Base-by-base conservation (phyloP, 495 filamentous ascomycete species). In the Podospora sp. region DNA sequence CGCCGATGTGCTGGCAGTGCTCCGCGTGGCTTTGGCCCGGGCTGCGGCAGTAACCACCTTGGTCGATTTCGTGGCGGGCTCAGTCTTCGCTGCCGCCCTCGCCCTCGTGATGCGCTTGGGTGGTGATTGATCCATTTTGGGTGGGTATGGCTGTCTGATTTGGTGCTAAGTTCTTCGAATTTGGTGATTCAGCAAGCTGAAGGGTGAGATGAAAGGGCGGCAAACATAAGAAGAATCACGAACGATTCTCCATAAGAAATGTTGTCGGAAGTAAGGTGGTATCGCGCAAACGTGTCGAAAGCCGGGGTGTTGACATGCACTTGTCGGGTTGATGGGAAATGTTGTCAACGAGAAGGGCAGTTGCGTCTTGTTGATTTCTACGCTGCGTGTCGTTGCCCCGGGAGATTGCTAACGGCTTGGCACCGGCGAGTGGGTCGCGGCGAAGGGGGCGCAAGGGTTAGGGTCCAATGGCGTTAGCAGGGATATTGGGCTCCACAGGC, bases 61-160 rank as follows among this genome's bases (percentile, higher is more conserved):
- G 63, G 78, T 71, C 12, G 72, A 68, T 64, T 76, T 81, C 16
- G 76, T 66, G 62, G 78, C 75, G 46, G 77, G 69, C 52, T 75
- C 77, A 61, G 71, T 73, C 68, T 81, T 83, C 56, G 81, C 82
- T 60, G 86, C 84, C 60, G 83, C 84, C 67, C 86, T 78, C 55
- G 86, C 84, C 66, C 87, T 82, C 62, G 87, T 89, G 65, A 87
- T 81, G 61, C 87, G 84, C 72, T 88, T 87, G 29, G 85, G 86
- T 65, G 80, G 85, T 29, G 80, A 83, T 72, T 81, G 81, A 60
- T 79, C 79, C 78, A 82, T 82, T 59, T 26, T 65, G 58, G 49
- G 46, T 46, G 25, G 58, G 20, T 58, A 29, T 35, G 21, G 7
- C 11, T 24, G 49, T 61, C 25, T 53, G 56, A 55, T 22, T 59